Base-by-base conservation (phyloP, 1,284 basidiomycete species). In the Ceratobasidium sp. region DNA sequence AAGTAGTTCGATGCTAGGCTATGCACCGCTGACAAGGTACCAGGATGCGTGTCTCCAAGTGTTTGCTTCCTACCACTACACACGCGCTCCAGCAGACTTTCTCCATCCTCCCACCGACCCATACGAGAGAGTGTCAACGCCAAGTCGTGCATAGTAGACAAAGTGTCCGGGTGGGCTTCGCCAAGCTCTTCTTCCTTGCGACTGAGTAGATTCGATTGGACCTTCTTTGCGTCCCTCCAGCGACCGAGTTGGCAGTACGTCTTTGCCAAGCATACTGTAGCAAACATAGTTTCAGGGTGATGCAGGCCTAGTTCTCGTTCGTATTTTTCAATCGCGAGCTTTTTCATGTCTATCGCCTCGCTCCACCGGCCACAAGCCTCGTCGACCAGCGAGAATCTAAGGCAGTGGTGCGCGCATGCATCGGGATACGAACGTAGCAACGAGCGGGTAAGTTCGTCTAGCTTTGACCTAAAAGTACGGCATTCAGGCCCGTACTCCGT, bases 101-200 rank as follows among this genome's bases (percentile, higher is more conserved):
- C 67, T 14, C 54, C 69, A n/a, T 61, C 57, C 8, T n/a, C 44
- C 26, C 13, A 49, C 61, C 57, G 57, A 28, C 69, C 69, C 30
- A 30, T 26, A 6, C 47, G 11, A 18, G 23, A 6, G 28, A 44
- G 47, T 30, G 43, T 61, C 14, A 47, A 2, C 1, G 69, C 69
- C 9, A 72, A 41, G 35, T 47, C 28, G 9, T 16, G 35, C 52
- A 59, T 59, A 21, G 50, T 38, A 7, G 8, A 14, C 21, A 73
- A n/a, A 0, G 59, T 62, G n/a, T 30, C 35, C 11, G 58, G 71
- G 61, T 63, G 47, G 5, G 28, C 11, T 14, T 52, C 50, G 14
- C 47, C 32, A 14, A 50, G 47, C 23, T n/a, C 23, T 28, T 28
- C 9, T 35, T 47, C 9, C 13, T 21, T 4, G 49, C 21, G 9